Evolutionary conservation across 1,284 basidiomycete species (phyloP).

Genomic region (Microbotryum saponariae): DNA sequence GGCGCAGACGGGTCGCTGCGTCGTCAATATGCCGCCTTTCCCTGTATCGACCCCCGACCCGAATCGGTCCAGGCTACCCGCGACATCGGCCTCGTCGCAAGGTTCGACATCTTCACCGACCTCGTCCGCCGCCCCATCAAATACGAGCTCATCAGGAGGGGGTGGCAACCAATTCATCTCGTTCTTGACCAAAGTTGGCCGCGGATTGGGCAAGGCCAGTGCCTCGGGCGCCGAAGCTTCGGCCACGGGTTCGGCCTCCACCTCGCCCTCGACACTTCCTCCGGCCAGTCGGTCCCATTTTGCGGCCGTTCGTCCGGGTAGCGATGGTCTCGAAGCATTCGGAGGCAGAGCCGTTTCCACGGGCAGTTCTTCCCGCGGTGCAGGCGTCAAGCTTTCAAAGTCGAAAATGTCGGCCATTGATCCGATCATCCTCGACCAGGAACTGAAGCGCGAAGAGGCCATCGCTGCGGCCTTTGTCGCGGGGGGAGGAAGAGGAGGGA

Average conservation of each 20-base stretch:
- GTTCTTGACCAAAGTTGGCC: not conserved
- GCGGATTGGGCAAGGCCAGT: not conserved
- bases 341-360: not conserved
- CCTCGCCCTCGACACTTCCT: not conserved
- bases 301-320: not conserved
- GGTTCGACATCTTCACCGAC: no score
- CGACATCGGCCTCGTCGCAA: no score
- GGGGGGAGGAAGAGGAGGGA: not conserved
- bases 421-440: conserved; percentile 2
- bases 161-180: not conserved
- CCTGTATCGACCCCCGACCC: no score
- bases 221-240: not conserved
- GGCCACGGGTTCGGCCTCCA: not conserved
- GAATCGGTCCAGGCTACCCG: no score
- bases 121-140: no score
- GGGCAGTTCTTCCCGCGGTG: conserved; percentile 22
- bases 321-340: not conserved
- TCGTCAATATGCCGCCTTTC: no score
- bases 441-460: not conserved
- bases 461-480: no score
- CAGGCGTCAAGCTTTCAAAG: conserved; percentile 21
- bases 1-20: no score
- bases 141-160: no score
- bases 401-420: conserved; percentile 13
- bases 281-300: no score